These are phyloP conservation scores for Penicillium sp. DNA, from an alignment of 2,329 filamentous ascomycete genomes.

Conservation along the genomic window DNA sequence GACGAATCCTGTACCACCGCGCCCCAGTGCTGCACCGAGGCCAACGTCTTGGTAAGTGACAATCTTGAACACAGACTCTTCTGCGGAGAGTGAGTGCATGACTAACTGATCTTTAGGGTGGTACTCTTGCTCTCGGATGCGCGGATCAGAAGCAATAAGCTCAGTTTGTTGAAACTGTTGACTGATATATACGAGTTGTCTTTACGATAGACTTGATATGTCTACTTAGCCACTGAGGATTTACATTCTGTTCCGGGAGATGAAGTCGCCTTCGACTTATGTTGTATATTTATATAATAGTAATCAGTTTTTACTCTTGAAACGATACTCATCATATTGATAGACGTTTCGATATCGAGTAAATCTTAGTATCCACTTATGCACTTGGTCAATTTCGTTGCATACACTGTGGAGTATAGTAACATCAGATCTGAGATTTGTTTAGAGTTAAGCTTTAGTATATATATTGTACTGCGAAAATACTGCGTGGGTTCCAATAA, in stretches of 20 bases:
- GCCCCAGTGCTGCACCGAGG: conserved; percentile 33
- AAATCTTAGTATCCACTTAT: not conserved
- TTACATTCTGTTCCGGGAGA: not conserved
- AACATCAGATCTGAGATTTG: not conserved
- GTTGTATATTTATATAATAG: not conserved
- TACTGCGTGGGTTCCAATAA: too few species aligned
- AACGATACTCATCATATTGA: not conserved
- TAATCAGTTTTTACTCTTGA: not conserved
- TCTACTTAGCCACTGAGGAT: not conserved
- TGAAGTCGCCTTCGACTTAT: not conserved
- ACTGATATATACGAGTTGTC: not conserved
- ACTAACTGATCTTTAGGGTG: conserved; percentile 19
- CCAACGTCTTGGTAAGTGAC: conserved; percentile 28
- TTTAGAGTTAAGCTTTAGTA: not conserved
- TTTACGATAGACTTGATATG: not conserved
- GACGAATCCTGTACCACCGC: conserved; percentile 17
- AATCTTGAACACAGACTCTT: not conserved
- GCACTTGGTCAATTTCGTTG: not conserved
- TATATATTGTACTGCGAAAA: not conserved
- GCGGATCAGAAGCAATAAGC: conserved; percentile 10
- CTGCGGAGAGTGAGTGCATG: not conserved
- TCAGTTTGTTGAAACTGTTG: not conserved
- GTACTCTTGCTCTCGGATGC: conserved; percentile 28
- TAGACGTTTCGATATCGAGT: not conserved
- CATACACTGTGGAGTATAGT: not conserved